Evolutionary conservation across 352 stramenopile genomes (phyloP).

Genomic region (Globisporangium nagaii): DNA sequence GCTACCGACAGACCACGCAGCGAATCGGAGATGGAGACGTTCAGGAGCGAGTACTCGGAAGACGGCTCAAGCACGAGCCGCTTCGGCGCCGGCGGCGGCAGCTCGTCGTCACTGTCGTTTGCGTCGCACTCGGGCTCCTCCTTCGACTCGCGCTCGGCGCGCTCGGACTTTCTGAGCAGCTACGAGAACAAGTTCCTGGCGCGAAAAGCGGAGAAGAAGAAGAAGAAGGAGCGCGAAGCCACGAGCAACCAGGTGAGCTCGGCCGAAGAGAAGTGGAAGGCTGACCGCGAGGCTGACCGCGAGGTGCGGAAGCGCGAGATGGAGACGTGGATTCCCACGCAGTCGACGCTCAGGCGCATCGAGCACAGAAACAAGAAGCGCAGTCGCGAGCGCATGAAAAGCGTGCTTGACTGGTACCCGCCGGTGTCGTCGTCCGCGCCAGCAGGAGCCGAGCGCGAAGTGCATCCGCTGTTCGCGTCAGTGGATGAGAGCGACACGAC

Average conservation of each 20-base stretch:
- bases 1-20: not conserved
- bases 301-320: constrained; percentile 40
- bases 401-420: constrained; percentile 49
- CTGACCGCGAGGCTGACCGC: constrained; percentile 47
- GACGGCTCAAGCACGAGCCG: constrained; percentile 22
- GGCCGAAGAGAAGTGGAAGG: constrained; percentile 35
- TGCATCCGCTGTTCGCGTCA: constrained; percentile 35
- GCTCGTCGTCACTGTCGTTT: constrained; percentile 33
- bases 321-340: constrained; percentile 42
- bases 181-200: constrained; percentile 56
- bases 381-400: constrained; percentile 31
- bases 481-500: not conserved
- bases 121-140: constrained; percentile 24
- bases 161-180: constrained; percentile 44
- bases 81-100: constrained; percentile 15
- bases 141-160: constrained; percentile 26
- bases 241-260: constrained; percentile 35
- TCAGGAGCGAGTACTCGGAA: constrained; percentile 41
- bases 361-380: constrained; percentile 31
- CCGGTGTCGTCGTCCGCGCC: constrained; percentile 3
- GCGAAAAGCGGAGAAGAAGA: constrained; percentile 47
- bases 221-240: constrained; percentile 34
- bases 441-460: constrained; percentile 11
- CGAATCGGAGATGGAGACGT: constrained; percentile 15
- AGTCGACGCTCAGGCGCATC: constrained; percentile 24